Evolutionary conservation across 805 yeast genomes (phyloP), one percentile per base, ranked within the genome.

Genomic region (Nakazawaea molendinolei): DNA sequence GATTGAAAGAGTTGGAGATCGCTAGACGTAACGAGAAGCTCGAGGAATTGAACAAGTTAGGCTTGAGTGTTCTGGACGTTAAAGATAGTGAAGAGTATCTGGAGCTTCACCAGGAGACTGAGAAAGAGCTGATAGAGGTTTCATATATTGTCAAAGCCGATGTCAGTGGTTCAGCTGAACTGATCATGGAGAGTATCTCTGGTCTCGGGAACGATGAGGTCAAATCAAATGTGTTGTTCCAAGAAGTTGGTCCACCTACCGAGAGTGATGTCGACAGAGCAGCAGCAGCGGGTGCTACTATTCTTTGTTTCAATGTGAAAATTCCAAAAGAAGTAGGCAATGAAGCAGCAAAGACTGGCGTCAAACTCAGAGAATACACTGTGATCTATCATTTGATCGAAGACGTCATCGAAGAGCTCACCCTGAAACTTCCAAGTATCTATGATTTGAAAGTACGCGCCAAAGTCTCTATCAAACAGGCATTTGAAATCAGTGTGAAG

Each of bases 121-220:
- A 53, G 54, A 60, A 10, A 60, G 34, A 33, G 15, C n/a, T 15
- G 5, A 24, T 19, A 3, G 18, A 24, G 16, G 59, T 75, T 4
- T 74, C 76, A 21, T 86, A 79, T 45, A 78, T 92, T 19, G 65
- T 92, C 23, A 86, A 85, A 52, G 84, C 95, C 0, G 98, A 92
- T 59, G 97, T 90, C 1, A 79, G 80, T 46, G 98, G 98, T 0
- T 89, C 97, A 1, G 83, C 85, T 0, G 98, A 92, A 53, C 98
- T 98, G 2, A 83, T 92, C 23, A 70, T 65, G 25, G 96, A 89
- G 54, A 77, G 90, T 47, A 75, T 92, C 32, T 67, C 69, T 40
- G 78, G 79, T 9, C 60, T 92, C n/a, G 97, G 97, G 5, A 89
- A 90, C 54, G 84, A 82, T 2, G 94, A 85, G 51, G 90, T 90